These are phyloP conservation scores for Scytalidium sp. DNA, from an alignment of 2,329 filamentous ascomycete species.

Conservation along the genomic window DNA sequence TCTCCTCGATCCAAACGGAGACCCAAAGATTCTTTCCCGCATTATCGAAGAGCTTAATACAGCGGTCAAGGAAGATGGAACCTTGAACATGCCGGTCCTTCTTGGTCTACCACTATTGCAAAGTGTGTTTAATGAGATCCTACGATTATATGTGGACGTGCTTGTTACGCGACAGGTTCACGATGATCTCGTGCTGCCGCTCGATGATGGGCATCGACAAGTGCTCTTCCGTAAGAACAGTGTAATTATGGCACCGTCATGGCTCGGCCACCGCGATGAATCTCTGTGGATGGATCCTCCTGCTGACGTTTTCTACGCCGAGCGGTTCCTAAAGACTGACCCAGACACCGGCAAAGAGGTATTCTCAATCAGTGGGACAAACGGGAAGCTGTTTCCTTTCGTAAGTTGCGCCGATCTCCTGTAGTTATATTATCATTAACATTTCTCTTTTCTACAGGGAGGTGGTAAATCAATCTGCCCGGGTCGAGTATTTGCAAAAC, in stretches of 20 bases:
- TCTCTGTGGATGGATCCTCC: conserved; percentile 3
- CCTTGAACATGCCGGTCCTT: conserved; percentile 15
- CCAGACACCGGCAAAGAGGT: conserved; percentile 1
- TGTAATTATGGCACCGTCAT: conserved; percentile 22
- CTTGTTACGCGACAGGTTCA: conserved; percentile 26
- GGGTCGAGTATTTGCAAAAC: conserved; percentile 5
- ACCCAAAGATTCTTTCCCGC: conserved; percentile 19
- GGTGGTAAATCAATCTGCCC: conserved; percentile 5
- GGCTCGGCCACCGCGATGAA: conserved; percentile 24
- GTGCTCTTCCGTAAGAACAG: conserved; percentile 5
- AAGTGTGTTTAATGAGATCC: conserved; percentile 28
- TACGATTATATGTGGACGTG: conserved; percentile 29
- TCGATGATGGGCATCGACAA: conserved; percentile 9
- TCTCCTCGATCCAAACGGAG: conserved; percentile 23
- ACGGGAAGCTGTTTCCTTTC: conserved; percentile 4
- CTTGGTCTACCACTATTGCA: conserved; percentile 28
- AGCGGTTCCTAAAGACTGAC: conserved; percentile 4
- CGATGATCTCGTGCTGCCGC: conserved; percentile 20
- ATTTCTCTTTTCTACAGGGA: background rate
- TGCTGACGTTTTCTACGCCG: conserved; percentile 7
- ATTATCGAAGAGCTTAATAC: conserved; percentile 24
- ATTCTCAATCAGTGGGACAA: conserved; percentile 4
- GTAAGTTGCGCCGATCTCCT: background rate
- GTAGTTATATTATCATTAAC: too few species aligned
- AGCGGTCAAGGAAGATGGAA: conserved; percentile 18